Conservation (phyloP, 129 eudicot species). For the Erigeron canadensis region DNA sequence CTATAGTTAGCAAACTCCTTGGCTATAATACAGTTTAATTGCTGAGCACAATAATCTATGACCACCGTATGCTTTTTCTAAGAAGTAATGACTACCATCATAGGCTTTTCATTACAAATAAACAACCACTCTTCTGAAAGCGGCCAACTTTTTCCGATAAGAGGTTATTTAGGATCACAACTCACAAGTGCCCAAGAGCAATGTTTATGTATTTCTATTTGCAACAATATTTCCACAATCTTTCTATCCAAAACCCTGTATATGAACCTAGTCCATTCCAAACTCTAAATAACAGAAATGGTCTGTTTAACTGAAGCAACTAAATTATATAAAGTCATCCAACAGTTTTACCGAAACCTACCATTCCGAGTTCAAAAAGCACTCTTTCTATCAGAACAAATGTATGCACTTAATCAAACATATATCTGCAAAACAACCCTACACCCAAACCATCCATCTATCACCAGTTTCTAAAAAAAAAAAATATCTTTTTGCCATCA, state of each 20-base stretch:
- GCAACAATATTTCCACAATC: conserved; percentile 9
- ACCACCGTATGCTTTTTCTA: conserved; percentile 1
- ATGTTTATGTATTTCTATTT: background rate
- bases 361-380: background rate
- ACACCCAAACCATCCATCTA: conserved; percentile 1
- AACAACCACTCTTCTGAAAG: background rate
- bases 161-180: too few species aligned
- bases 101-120: background rate
- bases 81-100: background rate
- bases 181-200: background rate
- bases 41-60: background rate
- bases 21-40: background rate
- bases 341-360: background rate
- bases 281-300: background rate
- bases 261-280: background rate
- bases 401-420: background rate
- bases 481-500: too few species aligned
- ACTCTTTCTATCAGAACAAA: background rate
- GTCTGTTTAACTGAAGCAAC: background rate
- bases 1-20: too few species aligned
- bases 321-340: background rate
- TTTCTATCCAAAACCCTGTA: conserved; percentile 17
- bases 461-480: background rate
- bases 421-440: background rate
- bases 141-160: background rate